Percentiles rank a stretch among this genome's conserved stretches.
phyloP scores from a whole-genome alignment of 2,329 filamentous ascomycete genomes.

The Microcera coccophila region DNA sequence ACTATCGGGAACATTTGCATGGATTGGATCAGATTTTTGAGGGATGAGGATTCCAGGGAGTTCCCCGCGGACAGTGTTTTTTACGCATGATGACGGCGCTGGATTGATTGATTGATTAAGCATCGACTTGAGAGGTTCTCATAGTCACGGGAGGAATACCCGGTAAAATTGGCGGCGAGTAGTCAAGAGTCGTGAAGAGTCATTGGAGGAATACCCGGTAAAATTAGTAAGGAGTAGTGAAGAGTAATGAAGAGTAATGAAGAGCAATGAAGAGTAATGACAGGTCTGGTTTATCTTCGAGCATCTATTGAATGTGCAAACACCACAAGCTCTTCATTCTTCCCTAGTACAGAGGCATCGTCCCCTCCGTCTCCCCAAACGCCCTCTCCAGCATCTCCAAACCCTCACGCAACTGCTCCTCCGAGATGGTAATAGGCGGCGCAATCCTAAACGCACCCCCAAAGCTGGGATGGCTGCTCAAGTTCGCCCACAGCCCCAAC shows the following conservation, averaged over 20 bases:
- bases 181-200: no score
- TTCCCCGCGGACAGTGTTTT: not conserved
- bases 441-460: slow-evolving; percentile 57
- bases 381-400: slow-evolving; percentile 55
- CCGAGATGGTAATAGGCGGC: slow-evolving; percentile 55
- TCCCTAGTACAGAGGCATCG: slow-evolving; percentile 27
- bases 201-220: no score
- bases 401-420: slow-evolving; percentile 47
- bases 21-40: slow-evolving; percentile 9
- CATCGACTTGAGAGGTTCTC: not conserved
- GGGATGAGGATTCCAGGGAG: not conserved
- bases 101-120: not conserved
- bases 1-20: slow-evolving; percentile 3
- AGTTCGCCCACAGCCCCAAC: slow-evolving; percentile 54
- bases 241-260: no score
- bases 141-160: no score
- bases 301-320: no score
- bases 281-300: no score
- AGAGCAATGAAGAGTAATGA: no score
- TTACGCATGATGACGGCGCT: not conserved
- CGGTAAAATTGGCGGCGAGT: no score
- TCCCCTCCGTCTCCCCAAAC: slow-evolving; percentile 37
- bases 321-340: not conserved
- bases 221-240: no score
- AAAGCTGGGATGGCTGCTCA: slow-evolving; percentile 52